Conservation (phyloP, 2,329 filamentous ascomycete genomes). For the Ophidiomyces ophidiicola region DNA sequence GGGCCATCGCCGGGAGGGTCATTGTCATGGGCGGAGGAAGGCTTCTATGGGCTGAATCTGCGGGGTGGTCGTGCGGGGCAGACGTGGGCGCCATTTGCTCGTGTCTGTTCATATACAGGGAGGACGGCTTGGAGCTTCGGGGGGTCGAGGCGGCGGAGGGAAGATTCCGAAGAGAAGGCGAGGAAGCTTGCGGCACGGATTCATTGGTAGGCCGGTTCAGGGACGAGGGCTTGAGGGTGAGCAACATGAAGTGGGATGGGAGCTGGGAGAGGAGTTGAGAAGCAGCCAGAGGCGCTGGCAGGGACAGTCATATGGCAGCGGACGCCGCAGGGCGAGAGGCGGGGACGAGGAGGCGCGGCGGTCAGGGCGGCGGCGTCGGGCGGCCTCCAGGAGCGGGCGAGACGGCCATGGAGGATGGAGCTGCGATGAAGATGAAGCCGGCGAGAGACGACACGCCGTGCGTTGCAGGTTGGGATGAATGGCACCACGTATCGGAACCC, state of each 20-base stretch:
- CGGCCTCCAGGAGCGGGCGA: too few relatives aligned
- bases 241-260: constrained; percentile 33
- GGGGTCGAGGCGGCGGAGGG: constrained; percentile 22
- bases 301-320: too few relatives aligned
- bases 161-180: constrained; percentile 26
- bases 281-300: too few relatives aligned
- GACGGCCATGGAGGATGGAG: too few relatives aligned
- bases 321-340: too few relatives aligned
- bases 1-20: constrained; percentile 30
- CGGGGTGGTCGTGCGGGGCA: constrained; percentile 19
- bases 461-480: constrained; percentile 11
- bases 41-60: constrained; percentile 25
- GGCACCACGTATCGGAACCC: too few relatives aligned
- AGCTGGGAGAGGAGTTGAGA: neutral
- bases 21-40: constrained; percentile 58
- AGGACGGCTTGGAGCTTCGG: constrained; percentile 15
- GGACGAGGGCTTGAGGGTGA: constrained; percentile 40
- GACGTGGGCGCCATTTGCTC: constrained; percentile 4
- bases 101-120: constrained; percentile 1
- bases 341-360: too few relatives aligned
- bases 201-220: constrained; percentile 41
- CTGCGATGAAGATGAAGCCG: too few relatives aligned
- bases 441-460: too few relatives aligned
- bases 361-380: too few relatives aligned
- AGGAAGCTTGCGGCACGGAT: constrained; percentile 31